Evolutionary conservation across 2,329 filamentous ascomycete genomes (phyloP), one percentile per base, ranked within the genome.

Genomic region (Trematosphaeria pertusa): DNA sequence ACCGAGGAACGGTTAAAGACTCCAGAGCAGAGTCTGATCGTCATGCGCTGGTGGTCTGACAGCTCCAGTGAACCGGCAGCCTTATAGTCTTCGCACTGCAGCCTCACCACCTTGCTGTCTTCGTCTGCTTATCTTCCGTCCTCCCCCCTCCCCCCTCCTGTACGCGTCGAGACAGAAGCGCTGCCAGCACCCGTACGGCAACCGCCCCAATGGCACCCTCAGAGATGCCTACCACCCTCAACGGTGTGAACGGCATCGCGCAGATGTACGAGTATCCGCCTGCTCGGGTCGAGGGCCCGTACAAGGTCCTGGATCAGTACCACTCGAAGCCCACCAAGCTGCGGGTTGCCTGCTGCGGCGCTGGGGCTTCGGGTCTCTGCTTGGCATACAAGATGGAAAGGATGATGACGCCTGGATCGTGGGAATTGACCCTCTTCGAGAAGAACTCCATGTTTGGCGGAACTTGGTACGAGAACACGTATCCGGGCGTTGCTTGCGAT

Each of bases 381-480:
- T 30, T 67, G 20, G 64, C 64, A 12, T 69, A 67, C 55, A 69
- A 69, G 48, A 69, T 69, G 64, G 61, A 66, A 46, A 61, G 51
- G 52, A 64, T 66, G 61, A 46, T 69, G 15, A 48, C 49, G 24
- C 59, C 62, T 10, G 63, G 61, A 4, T 60, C 62, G 1, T 68
- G 58, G 58, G 63, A 68, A 41, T 43, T 68, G 46, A 65, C 58
- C 5, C 52, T 67, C 5, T 67, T 49, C 35, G 65, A 69, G 48
- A 67, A 67, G 54, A 67, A 67, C 21, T 48, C 59, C 3, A 56
- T 58, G 21, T 64, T 67, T 37, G 64, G 63, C 10, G 64, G 64
- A 30, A 67, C 64, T 4, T 67, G 65, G 65, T 68, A 67, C 46
- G 66, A 70, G 46, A 69, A 70, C 38, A 63, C 58, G 1, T 69